A percentile compares a stretch with the other conserved stretches of the same genome.
Evolutionary conservation across 257 asterid genomes (phyloP).

Genomic region (Agastache rugosa): DNA sequence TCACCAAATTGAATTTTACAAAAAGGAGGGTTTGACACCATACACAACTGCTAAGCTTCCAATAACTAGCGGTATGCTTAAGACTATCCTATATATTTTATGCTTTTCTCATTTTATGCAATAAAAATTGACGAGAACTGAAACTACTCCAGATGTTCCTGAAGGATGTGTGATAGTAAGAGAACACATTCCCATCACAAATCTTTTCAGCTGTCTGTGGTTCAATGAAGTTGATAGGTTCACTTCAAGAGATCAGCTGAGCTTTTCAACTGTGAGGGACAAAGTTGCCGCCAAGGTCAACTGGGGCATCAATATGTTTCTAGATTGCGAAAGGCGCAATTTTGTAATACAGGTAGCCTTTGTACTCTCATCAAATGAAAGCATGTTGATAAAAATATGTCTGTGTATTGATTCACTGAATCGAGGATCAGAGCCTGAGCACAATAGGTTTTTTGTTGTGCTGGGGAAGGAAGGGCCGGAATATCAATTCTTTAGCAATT

Average conservation of each 20-base stretch:
- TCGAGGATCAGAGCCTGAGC: constrained; percentile 15
- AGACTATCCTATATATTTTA: constrained; percentile 27
- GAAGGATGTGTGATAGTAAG: constrained; percentile 93
- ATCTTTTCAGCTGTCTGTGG: constrained; percentile 95
- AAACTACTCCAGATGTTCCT: constrained; percentile 87
- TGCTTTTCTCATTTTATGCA: constrained; percentile 23
- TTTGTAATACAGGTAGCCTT: constrained; percentile 81
- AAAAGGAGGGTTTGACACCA: constrained; percentile 84
- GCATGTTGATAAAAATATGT: constrained; percentile 3
- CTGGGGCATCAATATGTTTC: constrained; percentile 86
- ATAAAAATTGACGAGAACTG: constrained; percentile 29
- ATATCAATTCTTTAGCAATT: neutral
- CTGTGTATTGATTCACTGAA: neutral
- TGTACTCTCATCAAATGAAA: neutral
- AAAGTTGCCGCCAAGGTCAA: constrained; percentile 66
- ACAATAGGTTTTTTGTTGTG: constrained; percentile 18
- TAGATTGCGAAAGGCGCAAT: constrained; percentile 93
- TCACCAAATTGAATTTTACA: constrained; percentile 78
- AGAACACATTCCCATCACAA: constrained; percentile 87
- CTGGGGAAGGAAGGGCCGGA: neutral
- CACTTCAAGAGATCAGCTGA: constrained; percentile 94
- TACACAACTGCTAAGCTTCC: constrained; percentile 89
- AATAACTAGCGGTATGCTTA: constrained; percentile 80
- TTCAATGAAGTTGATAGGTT: constrained; percentile 97
- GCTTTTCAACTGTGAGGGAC: constrained; percentile 96